These are phyloP conservation scores for Pilatotrama ljubarskyi DNA, from an alignment of 768 basidiomycete genomes.

Conservation along the genomic window DNA sequence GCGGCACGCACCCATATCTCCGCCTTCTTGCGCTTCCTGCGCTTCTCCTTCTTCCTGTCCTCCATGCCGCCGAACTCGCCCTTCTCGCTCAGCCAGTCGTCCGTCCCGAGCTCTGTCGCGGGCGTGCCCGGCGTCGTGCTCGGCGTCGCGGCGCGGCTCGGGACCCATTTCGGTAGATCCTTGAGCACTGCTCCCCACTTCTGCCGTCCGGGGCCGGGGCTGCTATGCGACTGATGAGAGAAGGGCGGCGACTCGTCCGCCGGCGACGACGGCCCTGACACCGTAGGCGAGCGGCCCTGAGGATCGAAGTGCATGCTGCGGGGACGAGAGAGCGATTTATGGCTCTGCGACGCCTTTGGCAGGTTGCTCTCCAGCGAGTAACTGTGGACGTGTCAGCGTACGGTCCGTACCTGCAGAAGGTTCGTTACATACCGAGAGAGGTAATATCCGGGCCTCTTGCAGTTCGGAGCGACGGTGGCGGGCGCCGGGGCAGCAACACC, in stretches of 20 bases:
- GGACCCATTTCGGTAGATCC: slow-evolving; percentile 38
- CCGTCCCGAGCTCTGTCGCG: slow-evolving; percentile 26
- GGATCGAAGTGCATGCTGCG: slow-evolving; percentile 23
- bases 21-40: slow-evolving; percentile 64
- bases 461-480: slow-evolving; percentile 53
- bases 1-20: slow-evolving; percentile 68
- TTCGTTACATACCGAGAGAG: slow-evolving; percentile 52
- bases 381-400: slow-evolving; percentile 10
- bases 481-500: slow-evolving; percentile 59
- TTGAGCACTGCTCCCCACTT: slow-evolving; percentile 42
- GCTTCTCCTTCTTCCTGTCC: slow-evolving; percentile 41
- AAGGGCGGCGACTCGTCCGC: slow-evolving; percentile 11
- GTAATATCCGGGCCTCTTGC: slow-evolving; percentile 63
- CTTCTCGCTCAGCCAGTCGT: slow-evolving; percentile 32
- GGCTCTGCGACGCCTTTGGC: slow-evolving; percentile 5
- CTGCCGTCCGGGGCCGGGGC: slow-evolving; percentile 9
- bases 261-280: slow-evolving; percentile 13
- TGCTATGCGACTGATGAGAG: background rate
- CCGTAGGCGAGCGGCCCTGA: background rate
- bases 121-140: slow-evolving; percentile 32
- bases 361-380: slow-evolving; percentile 31
- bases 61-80: slow-evolving; percentile 22
- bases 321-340: slow-evolving; percentile 16
- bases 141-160: slow-evolving; percentile 29
- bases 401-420: background rate